A percentile compares a stretch with the other conserved stretches of the same genome.
Conservation (phyloP, 768 basidiomycete species). For the Kwoniella dendrophila region DNA sequence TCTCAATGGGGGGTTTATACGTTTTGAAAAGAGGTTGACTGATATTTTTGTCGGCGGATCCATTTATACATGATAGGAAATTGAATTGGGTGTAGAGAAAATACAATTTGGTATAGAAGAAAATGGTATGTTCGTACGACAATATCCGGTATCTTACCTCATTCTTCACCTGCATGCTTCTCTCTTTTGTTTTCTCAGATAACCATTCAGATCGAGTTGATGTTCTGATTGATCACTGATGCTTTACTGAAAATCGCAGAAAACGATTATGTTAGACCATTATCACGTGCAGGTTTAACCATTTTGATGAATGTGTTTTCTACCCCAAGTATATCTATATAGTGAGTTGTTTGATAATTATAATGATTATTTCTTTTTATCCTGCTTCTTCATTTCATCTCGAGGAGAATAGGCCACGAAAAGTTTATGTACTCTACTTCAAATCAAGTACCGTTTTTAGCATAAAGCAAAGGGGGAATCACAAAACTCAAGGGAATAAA, state of each 20-base stretch:
- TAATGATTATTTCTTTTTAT: not conserved
- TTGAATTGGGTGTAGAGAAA: conserved; percentile 47
- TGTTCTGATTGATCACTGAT: too few species aligned
- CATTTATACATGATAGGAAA: conserved; percentile 28
- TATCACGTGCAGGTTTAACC: conserved; percentile 51
- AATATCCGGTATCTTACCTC: not conserved
- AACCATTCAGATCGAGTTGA: too few species aligned
- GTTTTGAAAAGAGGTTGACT: not conserved
- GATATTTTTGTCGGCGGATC: not conserved
- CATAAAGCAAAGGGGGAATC: too few species aligned
- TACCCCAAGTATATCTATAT: conserved; percentile 49
- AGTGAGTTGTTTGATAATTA: conserved; percentile 31
- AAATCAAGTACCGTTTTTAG: too few species aligned
- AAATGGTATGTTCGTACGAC: conserved; percentile 30
- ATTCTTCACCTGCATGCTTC: too few species aligned
- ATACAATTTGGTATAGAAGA: conserved; percentile 48
- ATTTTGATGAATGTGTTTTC: conserved; percentile 43
- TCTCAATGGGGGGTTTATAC: not conserved
- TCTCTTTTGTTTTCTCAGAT: too few species aligned
- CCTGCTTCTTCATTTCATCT: not conserved
- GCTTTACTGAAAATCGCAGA: conserved; percentile 22
- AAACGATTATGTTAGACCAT: conserved; percentile 50
- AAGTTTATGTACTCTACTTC: not conserved
- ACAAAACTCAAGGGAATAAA: too few species aligned
- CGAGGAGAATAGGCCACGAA: not conserved